phyloP scores from a whole-genome alignment of 2,329 filamentous ascomycete species.

The Trichophyton mentagrophytes region DNA sequence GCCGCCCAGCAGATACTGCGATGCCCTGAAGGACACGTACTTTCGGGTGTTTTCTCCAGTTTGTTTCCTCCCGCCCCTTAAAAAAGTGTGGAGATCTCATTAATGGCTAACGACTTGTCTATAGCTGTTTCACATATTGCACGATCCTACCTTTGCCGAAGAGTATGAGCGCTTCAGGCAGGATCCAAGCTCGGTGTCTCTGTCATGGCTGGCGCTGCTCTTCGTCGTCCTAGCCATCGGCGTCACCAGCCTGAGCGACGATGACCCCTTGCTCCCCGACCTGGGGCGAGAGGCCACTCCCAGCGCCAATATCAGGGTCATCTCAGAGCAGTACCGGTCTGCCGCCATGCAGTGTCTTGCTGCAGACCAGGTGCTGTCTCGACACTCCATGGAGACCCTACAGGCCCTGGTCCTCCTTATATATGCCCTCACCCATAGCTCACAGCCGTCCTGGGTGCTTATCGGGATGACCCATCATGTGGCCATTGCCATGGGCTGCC shows the following conservation, averaged over 20 bases:
- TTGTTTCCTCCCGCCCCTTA: conserved; percentile 9
- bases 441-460: conserved; percentile 28
- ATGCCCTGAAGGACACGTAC: conserved; percentile 26
- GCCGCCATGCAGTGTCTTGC: conserved; percentile 28
- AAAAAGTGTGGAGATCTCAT: neutral
- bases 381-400: conserved; percentile 29
- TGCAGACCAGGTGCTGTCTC: conserved; percentile 27
- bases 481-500: conserved; percentile 31
- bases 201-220: conserved; percentile 29
- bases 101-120: neutral
- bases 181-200: conserved; percentile 24
- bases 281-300: conserved; percentile 26
- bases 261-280: conserved; percentile 26
- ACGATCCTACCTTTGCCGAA: conserved; percentile 29
- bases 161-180: conserved; percentile 29
- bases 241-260: conserved; percentile 26
- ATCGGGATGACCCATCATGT: conserved; percentile 30
- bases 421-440: conserved; percentile 27
- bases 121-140: conserved; percentile 30
- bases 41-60: conserved; percentile 30
- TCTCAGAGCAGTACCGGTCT: conserved; percentile 27
- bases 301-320: conserved; percentile 25
- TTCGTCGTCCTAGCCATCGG: conserved; percentile 30
- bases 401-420: conserved; percentile 30
- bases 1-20: conserved; percentile 26